A percentile compares a stretch with the other conserved stretches of the same genome.
phyloP scores from a whole-genome alignment of 352 stramenopile species.

The Pythium chondricola region DNA sequence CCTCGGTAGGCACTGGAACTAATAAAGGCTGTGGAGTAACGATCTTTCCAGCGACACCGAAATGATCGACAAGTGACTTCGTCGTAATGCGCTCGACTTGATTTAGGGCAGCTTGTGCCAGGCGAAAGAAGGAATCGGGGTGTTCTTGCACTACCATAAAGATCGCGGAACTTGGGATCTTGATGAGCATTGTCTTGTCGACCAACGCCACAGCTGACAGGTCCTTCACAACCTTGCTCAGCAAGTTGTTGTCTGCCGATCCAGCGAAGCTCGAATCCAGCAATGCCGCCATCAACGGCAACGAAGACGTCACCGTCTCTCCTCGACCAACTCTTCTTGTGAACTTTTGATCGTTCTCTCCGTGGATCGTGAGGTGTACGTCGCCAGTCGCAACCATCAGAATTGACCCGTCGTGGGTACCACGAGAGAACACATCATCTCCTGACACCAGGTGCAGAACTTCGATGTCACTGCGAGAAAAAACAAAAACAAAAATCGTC shows the following conservation, averaged over 20 bases:
- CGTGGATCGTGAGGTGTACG: constrained; percentile 54
- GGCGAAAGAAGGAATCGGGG: constrained; percentile 66
- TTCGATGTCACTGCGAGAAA: constrained; percentile 40
- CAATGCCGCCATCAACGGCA: constrained; percentile 55
- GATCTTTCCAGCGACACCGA: constrained; percentile 51
- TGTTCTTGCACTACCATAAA: constrained; percentile 44
- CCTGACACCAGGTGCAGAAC: constrained; percentile 43
- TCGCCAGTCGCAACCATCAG: constrained; percentile 60
- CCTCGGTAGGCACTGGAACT: not conserved
- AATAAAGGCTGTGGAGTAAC: constrained; percentile 30
- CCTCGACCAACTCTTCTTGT: constrained; percentile 42
- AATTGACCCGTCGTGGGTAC: constrained; percentile 67
- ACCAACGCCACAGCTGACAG: constrained; percentile 45
- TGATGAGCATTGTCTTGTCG: constrained; percentile 53
- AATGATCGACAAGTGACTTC: constrained; percentile 78
- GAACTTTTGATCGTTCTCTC: constrained; percentile 35
- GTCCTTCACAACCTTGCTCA: constrained; percentile 44
- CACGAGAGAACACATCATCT: constrained; percentile 49
- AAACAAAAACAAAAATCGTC: not conserved
- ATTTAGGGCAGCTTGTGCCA: constrained; percentile 64
- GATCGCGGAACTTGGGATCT: constrained; percentile 48
- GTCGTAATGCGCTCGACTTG: constrained; percentile 82
- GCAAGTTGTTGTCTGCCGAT: constrained; percentile 17
- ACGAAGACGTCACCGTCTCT: constrained; percentile 68
- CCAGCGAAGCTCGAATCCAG: constrained; percentile 28